Conservation (phyloP, 2,329 filamentous ascomycete species). For the Colletotrichum incanum region DNA sequence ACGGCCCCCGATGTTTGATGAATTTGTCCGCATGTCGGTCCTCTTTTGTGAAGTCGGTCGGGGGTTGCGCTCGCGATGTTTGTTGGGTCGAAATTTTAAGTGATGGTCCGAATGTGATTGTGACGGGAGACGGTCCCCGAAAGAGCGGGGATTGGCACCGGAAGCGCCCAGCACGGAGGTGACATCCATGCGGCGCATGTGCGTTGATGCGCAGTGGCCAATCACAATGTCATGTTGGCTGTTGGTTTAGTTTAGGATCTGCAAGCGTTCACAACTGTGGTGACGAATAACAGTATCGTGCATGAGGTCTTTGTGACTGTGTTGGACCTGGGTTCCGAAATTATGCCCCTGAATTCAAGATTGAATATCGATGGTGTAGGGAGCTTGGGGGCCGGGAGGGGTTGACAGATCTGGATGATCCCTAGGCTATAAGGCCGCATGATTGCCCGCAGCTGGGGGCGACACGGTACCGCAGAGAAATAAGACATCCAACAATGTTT, state of each 20-base stretch:
- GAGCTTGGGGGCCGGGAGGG: neutral
- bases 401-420: neutral
- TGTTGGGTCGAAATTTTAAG: constrained; percentile 8
- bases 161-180: constrained; percentile 39
- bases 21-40: neutral
- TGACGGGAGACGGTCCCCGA: constrained; percentile 25
- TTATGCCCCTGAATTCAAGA: neutral
- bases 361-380: neutral
- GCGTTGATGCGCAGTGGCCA: constrained; percentile 6
- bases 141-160: constrained; percentile 38
- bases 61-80: constrained; percentile 15
- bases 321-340: too few relatives aligned
- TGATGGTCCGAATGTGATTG: constrained; percentile 39
- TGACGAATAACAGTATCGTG: constrained; percentile 5
- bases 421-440: neutral
- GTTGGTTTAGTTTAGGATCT: constrained; percentile 36
- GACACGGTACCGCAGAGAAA: neutral
- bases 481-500: neutral
- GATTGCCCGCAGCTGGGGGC: constrained; percentile 4
- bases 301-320: neutral
- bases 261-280: neutral
- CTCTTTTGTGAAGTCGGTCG: constrained; percentile 4
- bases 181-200: constrained; percentile 27
- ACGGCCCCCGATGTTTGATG: neutral
- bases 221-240: constrained; percentile 14